These are phyloP conservation scores for Fraxinus baroniana DNA, from an alignment of 305 asterid species.

Conservation along the genomic window DNA sequence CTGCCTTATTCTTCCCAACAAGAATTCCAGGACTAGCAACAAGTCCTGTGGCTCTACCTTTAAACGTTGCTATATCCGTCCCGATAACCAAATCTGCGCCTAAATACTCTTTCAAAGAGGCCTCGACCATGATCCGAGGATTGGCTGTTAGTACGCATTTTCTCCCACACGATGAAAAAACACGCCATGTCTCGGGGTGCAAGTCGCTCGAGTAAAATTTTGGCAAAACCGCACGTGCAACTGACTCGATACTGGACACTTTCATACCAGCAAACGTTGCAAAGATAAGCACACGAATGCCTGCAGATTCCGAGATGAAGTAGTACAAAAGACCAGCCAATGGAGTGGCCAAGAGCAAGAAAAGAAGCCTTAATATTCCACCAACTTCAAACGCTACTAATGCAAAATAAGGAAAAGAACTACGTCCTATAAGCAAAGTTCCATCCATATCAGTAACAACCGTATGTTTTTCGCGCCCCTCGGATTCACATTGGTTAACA, in stretches of 20 bases:
- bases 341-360: slow-evolving; percentile 49
- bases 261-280: slow-evolving; percentile 50
- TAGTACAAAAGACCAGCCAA: slow-evolving; percentile 57
- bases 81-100: slow-evolving; percentile 47
- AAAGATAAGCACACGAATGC: slow-evolving; percentile 55
- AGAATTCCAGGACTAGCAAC: slow-evolving; percentile 35
- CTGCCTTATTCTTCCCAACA: slow-evolving; percentile 52
- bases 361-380: slow-evolving; percentile 51
- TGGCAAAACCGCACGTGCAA: slow-evolving; percentile 64
- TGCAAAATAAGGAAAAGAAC: slow-evolving; percentile 71
- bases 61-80: slow-evolving; percentile 29
- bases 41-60: slow-evolving; percentile 43
- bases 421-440: slow-evolving; percentile 52
- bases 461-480: slow-evolving; percentile 41
- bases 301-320: slow-evolving; percentile 53
- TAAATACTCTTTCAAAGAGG: slow-evolving; percentile 36
- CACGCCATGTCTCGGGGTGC: slow-evolving; percentile 68
- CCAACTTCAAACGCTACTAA: slow-evolving; percentile 66
- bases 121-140: slow-evolving; percentile 48
- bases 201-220: slow-evolving; percentile 55
- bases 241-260: slow-evolving; percentile 52
- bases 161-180: slow-evolving; percentile 58
- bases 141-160: slow-evolving; percentile 55
- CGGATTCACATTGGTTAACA: slow-evolving; percentile 35
- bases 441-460: slow-evolving; percentile 62